Conservation (phyloP, 1,284 basidiomycete genomes). For the Leccinum subatratum region DNA sequence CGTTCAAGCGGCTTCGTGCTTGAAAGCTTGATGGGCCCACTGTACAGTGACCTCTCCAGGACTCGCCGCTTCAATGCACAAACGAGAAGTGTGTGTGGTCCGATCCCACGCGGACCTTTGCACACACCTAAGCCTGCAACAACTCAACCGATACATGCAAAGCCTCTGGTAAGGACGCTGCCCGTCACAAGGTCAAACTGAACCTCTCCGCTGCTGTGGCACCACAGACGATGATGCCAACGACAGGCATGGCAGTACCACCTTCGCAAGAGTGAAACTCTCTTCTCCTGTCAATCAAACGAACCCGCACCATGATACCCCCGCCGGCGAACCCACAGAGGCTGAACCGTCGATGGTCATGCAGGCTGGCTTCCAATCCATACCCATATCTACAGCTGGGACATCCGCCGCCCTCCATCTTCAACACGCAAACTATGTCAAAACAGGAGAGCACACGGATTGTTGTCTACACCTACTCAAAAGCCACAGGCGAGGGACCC, state of each 20-base stretch:
- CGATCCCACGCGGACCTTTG: not conserved
- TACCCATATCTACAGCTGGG: too few species aligned
- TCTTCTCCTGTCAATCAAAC: not conserved
- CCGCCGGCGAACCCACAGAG: constrained; percentile 11
- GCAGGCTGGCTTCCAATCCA: not conserved
- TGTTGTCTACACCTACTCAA: not conserved
- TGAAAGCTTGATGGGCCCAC: not conserved
- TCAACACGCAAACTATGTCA: constrained; percentile 59
- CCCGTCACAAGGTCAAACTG: constrained; percentile 54
- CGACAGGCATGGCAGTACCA: constrained; percentile 17
- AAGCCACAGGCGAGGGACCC: not conserved
- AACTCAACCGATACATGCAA: constrained; percentile 70
- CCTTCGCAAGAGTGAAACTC: constrained; percentile 9
- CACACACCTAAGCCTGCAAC: not conserved
- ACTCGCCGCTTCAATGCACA: not conserved
- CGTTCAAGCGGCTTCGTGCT: not conserved
- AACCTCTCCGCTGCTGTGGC: constrained; percentile 54
- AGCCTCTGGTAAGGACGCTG: constrained; percentile 56
- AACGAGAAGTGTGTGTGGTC: not conserved
- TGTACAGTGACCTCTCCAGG: not conserved
- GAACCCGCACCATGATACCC: not conserved
- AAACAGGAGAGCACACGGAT: not conserved
- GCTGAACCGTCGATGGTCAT: constrained; percentile 16
- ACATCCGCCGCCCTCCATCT: constrained; percentile 26
- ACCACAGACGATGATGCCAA: constrained; percentile 15